Percentiles rank a stretch among this genome's conserved stretches.
Evolutionary conservation across 345 rosid genomes (phyloP).

Genomic region (Fremontodendron californicum): DNA sequence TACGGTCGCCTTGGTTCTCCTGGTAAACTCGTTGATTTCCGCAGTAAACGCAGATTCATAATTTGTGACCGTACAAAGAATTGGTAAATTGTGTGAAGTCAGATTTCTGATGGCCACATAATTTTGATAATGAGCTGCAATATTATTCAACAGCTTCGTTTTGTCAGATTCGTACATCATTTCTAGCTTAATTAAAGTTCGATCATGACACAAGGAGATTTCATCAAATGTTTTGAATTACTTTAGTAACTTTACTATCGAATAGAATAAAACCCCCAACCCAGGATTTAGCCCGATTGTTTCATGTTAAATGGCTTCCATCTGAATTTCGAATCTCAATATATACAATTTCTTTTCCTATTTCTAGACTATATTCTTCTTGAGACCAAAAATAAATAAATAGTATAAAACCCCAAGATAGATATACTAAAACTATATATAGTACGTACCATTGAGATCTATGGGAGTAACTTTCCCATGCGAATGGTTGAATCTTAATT

Average conservation of each 20-base stretch:
- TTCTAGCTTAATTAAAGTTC: not conserved
- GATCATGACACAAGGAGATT: not conserved
- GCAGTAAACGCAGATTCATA: not conserved
- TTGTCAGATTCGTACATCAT: not conserved
- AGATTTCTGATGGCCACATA: not conserved
- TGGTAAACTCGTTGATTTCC: not conserved
- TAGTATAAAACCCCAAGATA: no score
- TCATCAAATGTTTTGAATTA: not conserved
- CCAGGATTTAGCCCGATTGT: no score
- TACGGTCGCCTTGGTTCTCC: not conserved
- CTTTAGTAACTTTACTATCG: no score
- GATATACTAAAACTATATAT: not conserved
- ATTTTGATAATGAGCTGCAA: not conserved
- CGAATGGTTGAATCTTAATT: not conserved
- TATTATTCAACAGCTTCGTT: not conserved
- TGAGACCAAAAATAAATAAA: no score
- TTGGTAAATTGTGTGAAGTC: not conserved
- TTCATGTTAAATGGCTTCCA: no score
- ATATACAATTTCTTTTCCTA: no score
- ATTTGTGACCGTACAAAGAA: slow-evolving; percentile 3
- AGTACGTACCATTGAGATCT: not conserved
- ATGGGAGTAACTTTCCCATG: not conserved
- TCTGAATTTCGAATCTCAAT: no score
- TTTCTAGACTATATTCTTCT: no score
- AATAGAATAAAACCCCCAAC: no score